Evolutionary conservation across 345 rosid genomes (phyloP).

Genomic region (Rhizophora apiculata): DNA sequence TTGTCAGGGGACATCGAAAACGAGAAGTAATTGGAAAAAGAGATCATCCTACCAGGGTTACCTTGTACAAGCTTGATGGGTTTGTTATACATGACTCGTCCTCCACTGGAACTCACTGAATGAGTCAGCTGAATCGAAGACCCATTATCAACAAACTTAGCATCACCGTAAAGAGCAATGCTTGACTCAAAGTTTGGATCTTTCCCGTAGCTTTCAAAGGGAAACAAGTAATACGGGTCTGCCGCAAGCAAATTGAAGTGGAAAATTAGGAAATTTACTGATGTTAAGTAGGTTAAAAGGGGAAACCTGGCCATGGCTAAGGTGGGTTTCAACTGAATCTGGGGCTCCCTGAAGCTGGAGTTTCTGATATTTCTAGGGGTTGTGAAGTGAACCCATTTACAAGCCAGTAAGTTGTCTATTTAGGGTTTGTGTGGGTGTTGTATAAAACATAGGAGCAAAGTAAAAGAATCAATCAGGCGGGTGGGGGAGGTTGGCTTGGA

Average conservation of each 20-base stretch:
- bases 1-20: slow-evolving; percentile 44
- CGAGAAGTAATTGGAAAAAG: slow-evolving; percentile 63
- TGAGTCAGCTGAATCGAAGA: slow-evolving; percentile 58
- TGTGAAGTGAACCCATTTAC: slow-evolving; percentile 35
- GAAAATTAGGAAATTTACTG: slow-evolving; percentile 30
- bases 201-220: slow-evolving; percentile 43
- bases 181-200: slow-evolving; percentile 47
- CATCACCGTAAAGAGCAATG: slow-evolving; percentile 62
- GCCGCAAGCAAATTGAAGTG: slow-evolving; percentile 38
- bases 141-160: slow-evolving; percentile 43
- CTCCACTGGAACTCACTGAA: slow-evolving; percentile 45
- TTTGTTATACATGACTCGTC: slow-evolving; percentile 57
- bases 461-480: slow-evolving; percentile 13
- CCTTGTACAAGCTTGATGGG: slow-evolving; percentile 61
- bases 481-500: slow-evolving; percentile 28
- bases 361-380: slow-evolving; percentile 20
- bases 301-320: slow-evolving; percentile 51
- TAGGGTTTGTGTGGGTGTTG: slow-evolving; percentile 28
- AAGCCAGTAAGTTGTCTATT: slow-evolving; percentile 11
- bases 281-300: slow-evolving; percentile 26
- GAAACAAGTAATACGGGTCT: slow-evolving; percentile 41
- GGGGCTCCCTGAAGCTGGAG: slow-evolving; percentile 1
- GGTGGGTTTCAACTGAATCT: slow-evolving; percentile 29
- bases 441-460: slow-evolving; percentile 23
- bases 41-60: slow-evolving; percentile 37